Base-by-base conservation (phyloP, 768 basidiomycete species). In the Gymnopilus dilepis region DNA sequence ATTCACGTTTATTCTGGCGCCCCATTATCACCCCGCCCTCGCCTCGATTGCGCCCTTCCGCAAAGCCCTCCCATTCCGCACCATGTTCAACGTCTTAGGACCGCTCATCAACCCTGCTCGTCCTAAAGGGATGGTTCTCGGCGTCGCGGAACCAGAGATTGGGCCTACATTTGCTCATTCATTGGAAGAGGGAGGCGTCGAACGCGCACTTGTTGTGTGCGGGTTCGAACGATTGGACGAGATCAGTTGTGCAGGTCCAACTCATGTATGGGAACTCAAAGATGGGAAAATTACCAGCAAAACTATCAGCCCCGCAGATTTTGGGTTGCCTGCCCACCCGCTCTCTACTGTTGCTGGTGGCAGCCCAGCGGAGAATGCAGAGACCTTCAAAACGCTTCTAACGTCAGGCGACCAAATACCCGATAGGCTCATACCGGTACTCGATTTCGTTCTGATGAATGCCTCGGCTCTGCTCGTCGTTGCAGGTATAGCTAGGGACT, bases 81-180 rank as follows among this genome's bases (percentile, higher is more conserved):
- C 97, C 8, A 89, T 99, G 79, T 98, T 97, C 84, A 99, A 99
- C 76, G 78, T 95, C 60, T 82, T 98, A 31, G 96, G 97, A 0
- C 97, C 97, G 0, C 84, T 99, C 38, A 90, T 97, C 76, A 98
- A 97, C 75, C 97, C 97, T 2, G 89, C 93, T 0, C 77, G 80
- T 8, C 97, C 97, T 2, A 82, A 82, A 3, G 90, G 94, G 2
- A 95, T 98, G 91, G 86, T 99, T 4, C 81, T 99, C 37, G 97
- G 97, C 43, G 90, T 99, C 33, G 91, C 95, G 8, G 89, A 89
- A 61, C 86, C 78, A 50, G 87, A 88, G 67, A 85, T 99, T 22
- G 97, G 96, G 0, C 73, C 78, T 6, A 87, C 92, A 0, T 98
- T 97, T 70, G 95, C 92, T 0, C 78, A 86, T 51, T 90, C 90